A percentile compares a stretch with the other conserved stretches of the same genome.
Evolutionary conservation across 345 rosid species (phyloP).

Genomic region (Eutrema japonicum): DNA sequence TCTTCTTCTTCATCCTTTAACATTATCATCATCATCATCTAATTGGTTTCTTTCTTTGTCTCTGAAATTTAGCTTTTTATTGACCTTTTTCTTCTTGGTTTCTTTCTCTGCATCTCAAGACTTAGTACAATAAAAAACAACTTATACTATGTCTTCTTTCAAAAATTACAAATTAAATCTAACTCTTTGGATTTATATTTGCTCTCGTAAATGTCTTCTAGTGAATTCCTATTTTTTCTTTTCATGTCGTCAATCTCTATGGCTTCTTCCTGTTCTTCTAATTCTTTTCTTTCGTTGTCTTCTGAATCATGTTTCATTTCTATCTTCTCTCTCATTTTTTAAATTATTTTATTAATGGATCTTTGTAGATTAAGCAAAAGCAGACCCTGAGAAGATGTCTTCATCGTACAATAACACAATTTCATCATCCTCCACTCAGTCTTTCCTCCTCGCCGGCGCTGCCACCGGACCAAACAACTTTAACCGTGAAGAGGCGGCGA

Average conservation of each 20-base stretch:
- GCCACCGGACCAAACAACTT: constrained; percentile 28
- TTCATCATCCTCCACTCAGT: constrained; percentile 37
- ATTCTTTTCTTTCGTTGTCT: constrained; percentile 44
- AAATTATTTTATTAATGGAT: constrained; percentile 31
- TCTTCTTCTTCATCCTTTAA: constrained; percentile 35
- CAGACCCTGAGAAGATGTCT: constrained; percentile 38
- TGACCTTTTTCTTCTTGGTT: constrained; percentile 49
- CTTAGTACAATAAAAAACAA: constrained; percentile 42
- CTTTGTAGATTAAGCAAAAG: constrained; percentile 39
- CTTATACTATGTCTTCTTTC: constrained; percentile 44
- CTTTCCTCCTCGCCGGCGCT: constrained; percentile 33
- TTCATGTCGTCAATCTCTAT: constrained; percentile 43
- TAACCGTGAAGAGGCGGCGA: constrained; percentile 28
- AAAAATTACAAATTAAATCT: constrained; percentile 43
- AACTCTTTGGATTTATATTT: constrained; percentile 43
- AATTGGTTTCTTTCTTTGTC: constrained; percentile 41
- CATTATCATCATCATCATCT: constrained; percentile 42
- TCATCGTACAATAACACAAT: constrained; percentile 35
- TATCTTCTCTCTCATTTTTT: constrained; percentile 26
- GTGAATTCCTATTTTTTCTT: constrained; percentile 33
- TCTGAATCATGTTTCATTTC: constrained; percentile 34
- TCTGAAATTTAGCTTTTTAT: constrained; percentile 39
- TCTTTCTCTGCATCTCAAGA: constrained; percentile 42
- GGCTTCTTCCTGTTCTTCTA: constrained; percentile 48
- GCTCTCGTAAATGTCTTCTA: constrained; percentile 46